Conservation (phyloP, 495 filamentous ascomycete genomes). For the Penicillium cataractarum region DNA sequence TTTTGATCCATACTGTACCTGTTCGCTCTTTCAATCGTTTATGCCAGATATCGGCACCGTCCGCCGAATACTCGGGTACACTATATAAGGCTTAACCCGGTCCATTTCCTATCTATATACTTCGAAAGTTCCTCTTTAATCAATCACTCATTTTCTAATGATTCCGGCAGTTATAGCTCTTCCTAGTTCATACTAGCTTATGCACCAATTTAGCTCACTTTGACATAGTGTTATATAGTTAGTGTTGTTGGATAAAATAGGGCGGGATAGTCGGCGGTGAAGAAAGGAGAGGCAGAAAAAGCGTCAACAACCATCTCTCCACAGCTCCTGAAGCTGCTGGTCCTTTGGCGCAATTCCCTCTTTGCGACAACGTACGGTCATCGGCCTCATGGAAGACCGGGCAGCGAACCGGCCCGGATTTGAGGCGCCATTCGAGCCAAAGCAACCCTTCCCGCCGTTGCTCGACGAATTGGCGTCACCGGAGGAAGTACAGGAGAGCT, state of each 20-base stretch:
- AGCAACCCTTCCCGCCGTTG: conserved; percentile 47
- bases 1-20: too few species aligned
- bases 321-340: background rate
- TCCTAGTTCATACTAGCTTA: too few species aligned
- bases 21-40: too few species aligned
- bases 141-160: too few species aligned
- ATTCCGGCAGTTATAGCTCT: too few species aligned
- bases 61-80: too few species aligned
- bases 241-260: background rate
- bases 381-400: conserved; percentile 15
- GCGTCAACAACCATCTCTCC: background rate
- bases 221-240: too few species aligned
- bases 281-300: conserved; percentile 18
- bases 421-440: conserved; percentile 34
- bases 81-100: too few species aligned
- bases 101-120: too few species aligned
- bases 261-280: background rate
- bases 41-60: too few species aligned
- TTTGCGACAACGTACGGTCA: background rate
- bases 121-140: too few species aligned
- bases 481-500: conserved; percentile 31
- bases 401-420: conserved; percentile 7
- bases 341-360: background rate
- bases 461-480: conserved; percentile 36
- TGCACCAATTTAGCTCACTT: too few species aligned